phyloP scores from a whole-genome alignment of 2,329 filamentous ascomycete genomes.

The Pseudogymnoascus sp. region DNA sequence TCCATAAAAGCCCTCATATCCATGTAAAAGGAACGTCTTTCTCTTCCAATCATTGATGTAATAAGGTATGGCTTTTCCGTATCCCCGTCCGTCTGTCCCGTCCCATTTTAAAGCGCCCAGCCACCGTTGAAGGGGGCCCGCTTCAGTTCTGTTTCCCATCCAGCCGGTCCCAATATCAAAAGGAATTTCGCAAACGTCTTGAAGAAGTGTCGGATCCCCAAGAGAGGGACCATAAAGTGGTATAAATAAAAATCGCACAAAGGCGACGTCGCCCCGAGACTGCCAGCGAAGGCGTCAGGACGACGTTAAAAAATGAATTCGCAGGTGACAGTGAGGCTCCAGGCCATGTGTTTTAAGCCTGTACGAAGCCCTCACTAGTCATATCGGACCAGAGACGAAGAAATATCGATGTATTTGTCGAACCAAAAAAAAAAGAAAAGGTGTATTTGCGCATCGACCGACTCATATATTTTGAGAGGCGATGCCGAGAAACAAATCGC shows the following conservation, averaged over 20 bases:
- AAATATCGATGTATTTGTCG: conserved; percentile 5
- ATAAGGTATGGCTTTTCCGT: not conserved
- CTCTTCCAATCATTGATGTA: not conserved
- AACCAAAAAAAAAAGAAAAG: not conserved
- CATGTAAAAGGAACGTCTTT: not conserved
- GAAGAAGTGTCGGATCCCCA: not conserved
- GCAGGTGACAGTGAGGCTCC: conserved; percentile 8
- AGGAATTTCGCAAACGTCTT: conserved; percentile 1
- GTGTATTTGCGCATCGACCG: conserved; percentile 2
- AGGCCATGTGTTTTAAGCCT: conserved; percentile 6
- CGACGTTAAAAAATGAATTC: not conserved
- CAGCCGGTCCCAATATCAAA: not conserved
- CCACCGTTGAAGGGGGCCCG: conserved; percentile 1
- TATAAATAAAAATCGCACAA: conserved; percentile 4
- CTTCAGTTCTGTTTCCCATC: not conserved
- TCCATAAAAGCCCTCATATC: not conserved
- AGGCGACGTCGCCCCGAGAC: not conserved
- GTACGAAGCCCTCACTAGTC: conserved; percentile 1
- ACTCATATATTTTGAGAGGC: conserved; percentile 3
- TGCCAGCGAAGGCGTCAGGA: conserved; percentile 3
- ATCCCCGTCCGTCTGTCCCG: not conserved
- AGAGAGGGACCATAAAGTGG: not conserved
- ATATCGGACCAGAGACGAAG: not conserved
- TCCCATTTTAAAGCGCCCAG: conserved; percentile 6
- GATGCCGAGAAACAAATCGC: not conserved